phyloP scores from a whole-genome alignment of 2,329 filamentous ascomycete species.

The Exophiala sp. region DNA sequence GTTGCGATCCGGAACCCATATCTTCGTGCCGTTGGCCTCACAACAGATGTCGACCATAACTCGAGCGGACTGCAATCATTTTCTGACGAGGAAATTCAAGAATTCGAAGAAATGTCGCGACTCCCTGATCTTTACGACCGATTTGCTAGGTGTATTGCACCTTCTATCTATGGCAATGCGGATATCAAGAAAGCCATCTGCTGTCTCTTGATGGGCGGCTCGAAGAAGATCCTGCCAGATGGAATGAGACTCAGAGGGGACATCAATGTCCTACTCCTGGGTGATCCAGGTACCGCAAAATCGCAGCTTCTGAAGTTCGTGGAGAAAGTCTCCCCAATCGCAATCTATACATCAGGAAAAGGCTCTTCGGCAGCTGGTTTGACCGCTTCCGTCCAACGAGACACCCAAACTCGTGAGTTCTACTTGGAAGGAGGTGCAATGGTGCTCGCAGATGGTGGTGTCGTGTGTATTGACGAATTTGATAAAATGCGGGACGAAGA shows the following conservation, averaged over 20 bases:
- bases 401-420: conserved; percentile 87
- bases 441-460: conserved; percentile 93
- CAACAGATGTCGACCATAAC: conserved; percentile 82
- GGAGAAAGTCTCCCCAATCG: conserved; percentile 90
- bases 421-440: conserved; percentile 97
- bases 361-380: conserved; percentile 96
- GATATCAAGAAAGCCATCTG: conserved; percentile 98
- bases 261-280: conserved; percentile 93
- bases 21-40: conserved; percentile 83
- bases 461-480: conserved; percentile 98
- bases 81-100: conserved; percentile 92
- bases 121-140: conserved; percentile 86
- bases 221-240: conserved; percentile 94
- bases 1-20: conserved; percentile 96
- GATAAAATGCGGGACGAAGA: conserved; percentile 99
- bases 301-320: conserved; percentile 97
- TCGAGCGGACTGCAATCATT: conserved; percentile 79
- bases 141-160: conserved; percentile 88
- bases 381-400: conserved; percentile 91
- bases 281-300: conserved; percentile 96
- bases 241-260: conserved; percentile 97
- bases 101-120: conserved; percentile 86
- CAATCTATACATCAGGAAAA: conserved; percentile 97
- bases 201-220: conserved; percentile 86
- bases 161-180: conserved; percentile 90